Conservation (phyloP, 441 rosid species). For the Daphne laureola region DNA sequence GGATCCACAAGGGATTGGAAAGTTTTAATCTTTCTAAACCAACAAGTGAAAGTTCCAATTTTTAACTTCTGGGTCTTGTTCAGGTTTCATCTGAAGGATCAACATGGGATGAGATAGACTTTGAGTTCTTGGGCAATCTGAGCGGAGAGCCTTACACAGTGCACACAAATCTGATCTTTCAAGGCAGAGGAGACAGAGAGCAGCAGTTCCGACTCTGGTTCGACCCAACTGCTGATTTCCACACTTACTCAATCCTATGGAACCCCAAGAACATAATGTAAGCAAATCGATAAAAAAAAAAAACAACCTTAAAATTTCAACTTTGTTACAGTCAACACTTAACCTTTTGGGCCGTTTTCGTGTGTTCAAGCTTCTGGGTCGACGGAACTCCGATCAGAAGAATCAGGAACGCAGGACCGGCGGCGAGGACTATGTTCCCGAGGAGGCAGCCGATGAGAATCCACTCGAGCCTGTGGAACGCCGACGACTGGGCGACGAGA, state of each 20-base stretch:
- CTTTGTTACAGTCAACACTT: background rate
- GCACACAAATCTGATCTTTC: conserved; percentile 41
- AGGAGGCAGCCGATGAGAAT: conserved; percentile 40
- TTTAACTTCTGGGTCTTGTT: background rate
- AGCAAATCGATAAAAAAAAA: conserved; percentile 2
- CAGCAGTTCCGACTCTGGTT: conserved; percentile 53
- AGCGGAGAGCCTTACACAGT: conserved; percentile 45
- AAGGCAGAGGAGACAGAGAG: conserved; percentile 45
- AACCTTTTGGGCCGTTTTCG: background rate
- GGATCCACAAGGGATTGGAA: no score
- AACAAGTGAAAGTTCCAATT: no score
- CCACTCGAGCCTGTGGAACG: conserved; percentile 46
- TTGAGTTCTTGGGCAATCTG: conserved; percentile 56
- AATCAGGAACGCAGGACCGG: conserved; percentile 33
- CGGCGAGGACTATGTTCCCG: conserved; percentile 32
- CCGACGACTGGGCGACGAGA: conserved; percentile 51
- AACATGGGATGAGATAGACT: conserved; percentile 61
- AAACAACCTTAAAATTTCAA: background rate
- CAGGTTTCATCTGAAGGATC: conserved; percentile 47
- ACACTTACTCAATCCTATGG: conserved; percentile 43
- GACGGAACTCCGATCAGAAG: conserved; percentile 40
- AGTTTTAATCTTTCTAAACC: no score
- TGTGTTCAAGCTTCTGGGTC: conserved; percentile 30
- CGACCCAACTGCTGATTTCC: conserved; percentile 45
- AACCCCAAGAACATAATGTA: conserved; percentile 44